Base-by-base conservation (phyloP, 345 rosid genomes). In the Nephelium lappaceum region DNA sequence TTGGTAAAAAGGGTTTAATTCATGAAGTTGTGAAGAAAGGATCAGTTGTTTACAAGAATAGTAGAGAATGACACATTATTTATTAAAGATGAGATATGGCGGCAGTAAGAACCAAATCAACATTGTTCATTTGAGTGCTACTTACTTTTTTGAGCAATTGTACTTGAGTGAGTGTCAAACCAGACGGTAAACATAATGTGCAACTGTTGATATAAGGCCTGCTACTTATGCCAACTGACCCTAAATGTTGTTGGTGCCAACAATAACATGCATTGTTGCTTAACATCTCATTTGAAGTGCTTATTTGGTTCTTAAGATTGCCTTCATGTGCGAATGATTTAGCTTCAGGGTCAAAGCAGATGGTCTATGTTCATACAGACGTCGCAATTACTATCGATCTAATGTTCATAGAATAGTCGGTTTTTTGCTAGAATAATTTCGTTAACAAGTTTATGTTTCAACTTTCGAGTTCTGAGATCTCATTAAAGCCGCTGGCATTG, bases 401-500 rank as follows among this genome's bases (percentile, higher is more conserved):
- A 51, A 18, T 47, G 27, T 47, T 72, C 15, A 8, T 58, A 18
- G 38, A 74, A 23, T 24, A 5, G 9, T 51, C 38, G 12, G 6
- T 0, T 24, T 45, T 45, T 69, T 69, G n/a, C 8, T 10, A 24
- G 38, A 23, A 43, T 8, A 24, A 21, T 69, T 43, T 10, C 61
- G 47, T 5, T n/a, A 15, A 10, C 27, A 24, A 11, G 47, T 6
- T 76, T 51, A 21, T 18, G 3, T 64, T n/a, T 62, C 1, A 9
- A 39, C 67, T 61, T 25, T 67, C 55, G 16, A 67, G 24, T 51
- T 15, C n/a, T 45, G 76, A 21, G 23, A 71, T 75, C 76, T 47
- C 49, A 72, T 75, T 12, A 27, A 72, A 49, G 16, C 45, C 49
- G 24, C 36, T 77, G 58, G 27, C 73, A 6, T 66, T 77, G 51